A percentile compares a stretch with the other conserved stretches of the same genome.
phyloP scores from a whole-genome alignment of 768 basidiomycete genomes.

The Suillus spraguei region DNA sequence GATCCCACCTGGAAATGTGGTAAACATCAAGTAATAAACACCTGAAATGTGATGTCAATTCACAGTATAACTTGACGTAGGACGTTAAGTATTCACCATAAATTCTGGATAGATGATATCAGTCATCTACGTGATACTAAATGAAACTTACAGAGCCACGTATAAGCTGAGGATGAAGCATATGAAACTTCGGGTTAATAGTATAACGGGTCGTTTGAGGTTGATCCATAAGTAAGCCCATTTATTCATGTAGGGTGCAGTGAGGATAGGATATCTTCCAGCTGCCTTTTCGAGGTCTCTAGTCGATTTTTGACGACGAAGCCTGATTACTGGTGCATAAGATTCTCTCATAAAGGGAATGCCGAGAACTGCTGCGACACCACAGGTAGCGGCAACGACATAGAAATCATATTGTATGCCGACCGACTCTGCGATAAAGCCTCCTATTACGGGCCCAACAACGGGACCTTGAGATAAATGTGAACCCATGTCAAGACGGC shows the following conservation, averaged over 20 bases:
- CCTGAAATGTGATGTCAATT: slow-evolving; percentile 25
- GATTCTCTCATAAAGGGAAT: slow-evolving; percentile 72
- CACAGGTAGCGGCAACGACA: not conserved
- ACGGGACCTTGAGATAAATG: slow-evolving; percentile 42
- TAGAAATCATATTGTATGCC: not conserved
- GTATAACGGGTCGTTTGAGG: slow-evolving; percentile 51
- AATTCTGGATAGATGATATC: slow-evolving; percentile 38
- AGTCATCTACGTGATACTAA: not conserved
- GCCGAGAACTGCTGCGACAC: not conserved
- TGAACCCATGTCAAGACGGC: slow-evolving; percentile 6
- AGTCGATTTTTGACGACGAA: slow-evolving; percentile 40
- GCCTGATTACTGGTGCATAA: slow-evolving; percentile 70
- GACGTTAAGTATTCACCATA: slow-evolving; percentile 47
- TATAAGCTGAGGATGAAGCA: slow-evolving; percentile 75
- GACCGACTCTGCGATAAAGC: not conserved
- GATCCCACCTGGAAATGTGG: slow-evolving; percentile 60
- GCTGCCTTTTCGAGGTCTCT: slow-evolving; percentile 49
- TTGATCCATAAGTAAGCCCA: slow-evolving; percentile 58
- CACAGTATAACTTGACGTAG: not conserved
- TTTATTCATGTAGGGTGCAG: slow-evolving; percentile 29
- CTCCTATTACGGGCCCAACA: slow-evolving; percentile 32
- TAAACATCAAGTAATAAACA: slow-evolving; percentile 74
- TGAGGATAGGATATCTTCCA: slow-evolving; percentile 29
- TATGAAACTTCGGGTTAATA: slow-evolving; percentile 63
- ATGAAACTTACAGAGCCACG: slow-evolving; percentile 63